Evolutionary conservation across 2,329 filamentous ascomycete genomes (phyloP), one percentile per base, ranked within the genome.

Genomic region (Cladophialophora psammophila): DNA sequence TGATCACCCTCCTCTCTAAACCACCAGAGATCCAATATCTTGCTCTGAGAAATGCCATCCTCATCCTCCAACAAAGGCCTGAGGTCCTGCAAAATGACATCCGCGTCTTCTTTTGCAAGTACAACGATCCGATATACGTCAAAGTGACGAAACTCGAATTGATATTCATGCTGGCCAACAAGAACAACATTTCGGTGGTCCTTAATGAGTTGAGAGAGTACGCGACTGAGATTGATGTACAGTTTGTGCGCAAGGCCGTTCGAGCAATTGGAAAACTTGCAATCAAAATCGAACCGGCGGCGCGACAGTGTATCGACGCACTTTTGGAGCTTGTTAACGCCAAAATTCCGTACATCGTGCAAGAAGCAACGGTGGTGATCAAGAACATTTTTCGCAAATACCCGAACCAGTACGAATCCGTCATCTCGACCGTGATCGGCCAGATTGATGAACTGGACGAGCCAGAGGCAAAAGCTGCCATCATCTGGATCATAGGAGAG

Each of bases 341-440:
- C n/a, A 98, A 98, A 81, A 90, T 99, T 63, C 96, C 94, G 0
- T 99, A 99, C 76, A 99, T 99, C 72, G 95, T 99, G 0, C 95
- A 99, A 80, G 95, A 99, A 83, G 95, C 95, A 15, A 99, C 95
- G 0, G 95, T 99, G 5, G 95, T 99, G 32, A 99, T 99, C 76
- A 91, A 93, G 72, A 99, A 99, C 79, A 99, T 99, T 75, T 99
- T 99, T 86, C 90, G 95, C 73, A 98, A 98, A 81, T 99, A 99
- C 75, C 95, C 95, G 8, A 97, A 99, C 77, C 93, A 97, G 78
- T 99, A 99, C 80, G 95, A 99, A 80, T 94, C 91, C 68, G 98
- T 99, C 78, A 99, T 99, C 75, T 90, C 92, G 59, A 96, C 94
- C 0, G 85, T 99, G 0, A 98, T 96, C 80, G 93, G 97, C 77